Base-by-base conservation (phyloP, 139 green algal genomes). In the Ettlia oleoabundans region DNA sequence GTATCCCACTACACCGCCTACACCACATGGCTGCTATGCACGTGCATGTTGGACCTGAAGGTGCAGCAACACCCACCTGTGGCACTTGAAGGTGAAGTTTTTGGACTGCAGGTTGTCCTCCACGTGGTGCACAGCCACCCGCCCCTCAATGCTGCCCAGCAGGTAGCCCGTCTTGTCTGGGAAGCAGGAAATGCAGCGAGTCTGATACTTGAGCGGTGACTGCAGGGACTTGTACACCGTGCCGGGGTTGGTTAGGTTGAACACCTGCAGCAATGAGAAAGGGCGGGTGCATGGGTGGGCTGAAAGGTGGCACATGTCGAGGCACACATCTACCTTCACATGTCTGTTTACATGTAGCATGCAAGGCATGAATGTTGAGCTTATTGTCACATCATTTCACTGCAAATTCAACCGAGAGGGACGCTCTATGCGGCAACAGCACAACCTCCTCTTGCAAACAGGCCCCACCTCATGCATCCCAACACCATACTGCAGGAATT, bases 171-270 rank as follows among this genome's bases (percentile, higher is more conserved):
- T 92, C 68, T 93, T 93, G 86, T 99, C 96, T 1, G 95, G 94
- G 86, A 98, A 98, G 78, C 83, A 91, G 3, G 93, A 74, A 19
- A 92, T 86, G 74, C 93, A 98, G 66, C 95, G 91, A 66, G 96
- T 99, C 91, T 99, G 96, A 88, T 93, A 99, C 82, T 99, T 99
- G 4, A 99, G 92, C 30, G 95, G 97, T 2, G 91, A 97, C 62
- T 91, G 75, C 9, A 98, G 65, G n/a, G 86, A 81, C 83, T 98
- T 98, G 90, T 95, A 98, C 22, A 89, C 81, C 37, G 81, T 53
- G 65, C 92, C 70, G 18, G 95, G 95, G 32, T 85, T 88, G 40
- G 47, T 68, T 42, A 97, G 82, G 85, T 97, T 94, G 87, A 90
- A 95, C 18, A 97, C 87, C 83, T 92, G 81, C 47, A 87, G 88